Conservation (phyloP, 2,329 filamentous ascomycete species). For the Colletotrichum gigasporum region DNA sequence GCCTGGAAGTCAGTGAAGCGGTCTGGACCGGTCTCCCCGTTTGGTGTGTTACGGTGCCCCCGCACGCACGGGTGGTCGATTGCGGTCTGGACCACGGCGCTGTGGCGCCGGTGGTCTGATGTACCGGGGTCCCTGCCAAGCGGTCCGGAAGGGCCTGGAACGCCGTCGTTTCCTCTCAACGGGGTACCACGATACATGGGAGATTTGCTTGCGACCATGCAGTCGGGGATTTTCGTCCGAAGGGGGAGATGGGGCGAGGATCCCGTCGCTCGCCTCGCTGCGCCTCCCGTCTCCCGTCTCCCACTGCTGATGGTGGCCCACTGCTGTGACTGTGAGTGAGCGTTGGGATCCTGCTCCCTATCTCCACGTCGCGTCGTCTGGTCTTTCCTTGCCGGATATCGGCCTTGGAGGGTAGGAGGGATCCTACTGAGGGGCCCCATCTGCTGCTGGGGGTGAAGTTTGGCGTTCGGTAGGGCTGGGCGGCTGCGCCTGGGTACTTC, state of each 20-base stretch:
- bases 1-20: background rate
- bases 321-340: background rate
- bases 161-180: background rate
- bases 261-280: background rate
- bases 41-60: slow-evolving; percentile 11
- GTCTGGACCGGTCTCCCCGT: background rate
- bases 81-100: slow-evolving; percentile 26
- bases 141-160: slow-evolving; percentile 25
- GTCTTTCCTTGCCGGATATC: too few relatives aligned
- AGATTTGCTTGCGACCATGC: background rate
- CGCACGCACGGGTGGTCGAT: slow-evolving; percentile 26
- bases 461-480: too few relatives aligned
- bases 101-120: slow-evolving; percentile 22
- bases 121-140: slow-evolving; percentile 24
- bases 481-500: too few relatives aligned
- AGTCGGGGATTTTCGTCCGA: slow-evolving; percentile 16
- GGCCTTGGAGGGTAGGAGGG: background rate
- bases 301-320: slow-evolving; percentile 11
- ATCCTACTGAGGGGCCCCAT: too few relatives aligned
- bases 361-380: too few relatives aligned
- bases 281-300: too few relatives aligned
- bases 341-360: background rate
- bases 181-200: background rate
- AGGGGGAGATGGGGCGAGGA: too few relatives aligned
- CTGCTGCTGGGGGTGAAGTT: too few relatives aligned